A percentile compares a stretch with the other conserved stretches of the same genome.
Conservation (phyloP, 2,329 filamentous ascomycete genomes). For the Spiromastix sp. region DNA sequence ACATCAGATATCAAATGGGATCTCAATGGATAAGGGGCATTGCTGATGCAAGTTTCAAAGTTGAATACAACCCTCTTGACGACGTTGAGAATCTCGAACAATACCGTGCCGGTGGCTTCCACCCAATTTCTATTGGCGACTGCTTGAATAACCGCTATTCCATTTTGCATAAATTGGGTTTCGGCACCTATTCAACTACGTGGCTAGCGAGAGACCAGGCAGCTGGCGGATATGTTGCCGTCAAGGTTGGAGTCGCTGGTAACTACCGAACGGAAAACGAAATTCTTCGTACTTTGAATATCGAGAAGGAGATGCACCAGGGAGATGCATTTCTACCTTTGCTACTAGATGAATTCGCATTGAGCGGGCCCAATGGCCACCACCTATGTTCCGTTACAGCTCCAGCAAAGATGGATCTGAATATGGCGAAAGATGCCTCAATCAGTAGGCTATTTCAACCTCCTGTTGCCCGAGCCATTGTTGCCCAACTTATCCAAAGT, state of each 20-base stretch:
- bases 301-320: background rate
- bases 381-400: constrained; percentile 15
- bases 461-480: constrained; percentile 14
- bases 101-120: constrained; percentile 31
- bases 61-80: constrained; percentile 8
- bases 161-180: constrained; percentile 36
- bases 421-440: constrained; percentile 16
- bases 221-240: constrained; percentile 1
- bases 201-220: constrained; percentile 8
- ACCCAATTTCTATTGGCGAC: constrained; percentile 33
- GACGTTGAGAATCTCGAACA: constrained; percentile 10
- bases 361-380: constrained; percentile 15
- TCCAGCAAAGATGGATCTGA: constrained; percentile 14
- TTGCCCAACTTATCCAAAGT: constrained; percentile 15
- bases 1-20: no score
- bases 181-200: constrained; percentile 27
- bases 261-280: background rate
- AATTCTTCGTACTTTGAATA: background rate
- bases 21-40: no score
- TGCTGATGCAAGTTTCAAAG: no score
- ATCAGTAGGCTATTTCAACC: constrained; percentile 11
- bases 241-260: constrained; percentile 5
- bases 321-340: constrained; percentile 11
- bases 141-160: constrained; percentile 28
- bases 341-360: constrained; percentile 18